Evolutionary conservation across 768 basidiomycete species (phyloP).

Genomic region (Tulasnella sp.): DNA sequence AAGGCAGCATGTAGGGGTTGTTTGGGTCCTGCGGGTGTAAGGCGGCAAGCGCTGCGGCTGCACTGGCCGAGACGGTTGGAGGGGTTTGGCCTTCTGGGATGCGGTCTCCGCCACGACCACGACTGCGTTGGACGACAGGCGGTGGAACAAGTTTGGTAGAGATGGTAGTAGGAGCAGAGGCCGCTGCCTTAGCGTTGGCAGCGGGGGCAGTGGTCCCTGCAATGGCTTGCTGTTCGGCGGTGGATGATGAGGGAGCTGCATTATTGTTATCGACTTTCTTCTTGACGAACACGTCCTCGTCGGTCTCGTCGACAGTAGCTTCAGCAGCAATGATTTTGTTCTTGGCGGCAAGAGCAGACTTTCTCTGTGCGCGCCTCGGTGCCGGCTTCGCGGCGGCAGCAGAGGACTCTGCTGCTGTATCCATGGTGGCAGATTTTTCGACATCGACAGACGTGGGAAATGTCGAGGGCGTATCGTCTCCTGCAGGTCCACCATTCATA

Average conservation of each 20-base stretch:
- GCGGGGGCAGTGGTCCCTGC: neutral
- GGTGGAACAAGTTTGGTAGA: neutral
- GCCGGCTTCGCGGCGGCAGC: neutral
- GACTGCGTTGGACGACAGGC: neutral
- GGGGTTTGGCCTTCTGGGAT: neutral
- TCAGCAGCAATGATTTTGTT: constrained; percentile 8
- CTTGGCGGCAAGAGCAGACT: constrained; percentile 6
- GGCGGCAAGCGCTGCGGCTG: constrained; percentile 9
- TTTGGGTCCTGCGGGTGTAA: constrained; percentile 1
- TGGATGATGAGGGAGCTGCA: too few relatives aligned
- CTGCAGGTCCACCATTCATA: too few relatives aligned
- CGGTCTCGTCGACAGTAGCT: neutral
- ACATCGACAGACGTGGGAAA: too few relatives aligned
- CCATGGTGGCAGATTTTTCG: neutral
- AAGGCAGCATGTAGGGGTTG: neutral
- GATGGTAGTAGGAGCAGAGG: neutral
- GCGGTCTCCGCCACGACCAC: constrained; percentile 11
- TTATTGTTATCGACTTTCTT: too few relatives aligned
- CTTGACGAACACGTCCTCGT: neutral
- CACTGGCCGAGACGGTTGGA: neutral
- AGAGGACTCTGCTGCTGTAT: neutral
- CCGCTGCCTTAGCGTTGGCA: neutral
- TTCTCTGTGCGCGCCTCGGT: constrained; percentile 7
- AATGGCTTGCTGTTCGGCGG: too few relatives aligned
- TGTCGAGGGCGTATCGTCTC: too few relatives aligned